Evolutionary conservation across 2,329 filamentous ascomycete genomes (phyloP).

Genomic region (Fonsecaea monophora): DNA sequence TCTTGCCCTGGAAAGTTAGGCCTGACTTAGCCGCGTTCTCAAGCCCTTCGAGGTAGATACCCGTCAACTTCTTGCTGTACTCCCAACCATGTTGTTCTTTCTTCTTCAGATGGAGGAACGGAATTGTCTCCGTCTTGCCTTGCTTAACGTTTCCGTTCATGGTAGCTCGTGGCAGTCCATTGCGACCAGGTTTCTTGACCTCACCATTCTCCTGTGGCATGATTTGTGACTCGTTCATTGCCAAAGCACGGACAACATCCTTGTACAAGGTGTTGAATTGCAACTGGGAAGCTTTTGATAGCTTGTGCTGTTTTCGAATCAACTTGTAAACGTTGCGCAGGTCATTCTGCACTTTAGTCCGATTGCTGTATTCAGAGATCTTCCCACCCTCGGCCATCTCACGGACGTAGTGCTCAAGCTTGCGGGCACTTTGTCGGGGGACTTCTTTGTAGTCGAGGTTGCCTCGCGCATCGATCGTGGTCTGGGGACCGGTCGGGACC

Average conservation of each 20-base stretch:
- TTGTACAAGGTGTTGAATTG: constrained; percentile 96
- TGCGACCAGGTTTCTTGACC: constrained; percentile 62
- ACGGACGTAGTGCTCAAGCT: constrained; percentile 96
- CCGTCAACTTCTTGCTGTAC: constrained; percentile 98
- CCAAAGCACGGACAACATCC: constrained; percentile 89
- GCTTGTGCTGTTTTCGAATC: constrained; percentile 97
- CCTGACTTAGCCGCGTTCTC: constrained; percentile 87
- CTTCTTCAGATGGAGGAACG: constrained; percentile 95
- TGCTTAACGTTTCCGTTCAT: constrained; percentile 67
- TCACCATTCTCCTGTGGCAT: constrained; percentile 81
- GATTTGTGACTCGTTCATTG: constrained; percentile 98
- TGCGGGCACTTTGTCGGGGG: constrained; percentile 85
- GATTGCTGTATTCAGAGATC: constrained; percentile 97
- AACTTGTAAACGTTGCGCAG: constrained; percentile 95
- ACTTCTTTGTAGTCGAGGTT: constrained; percentile 92
- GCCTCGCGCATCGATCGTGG: constrained; percentile 88
- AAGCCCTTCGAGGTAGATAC: constrained; percentile 87
- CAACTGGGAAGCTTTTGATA: constrained; percentile 93
- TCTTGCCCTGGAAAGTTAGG: constrained; percentile 91
- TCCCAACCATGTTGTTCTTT: constrained; percentile 95
- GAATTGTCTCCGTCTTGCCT: constrained; percentile 95
- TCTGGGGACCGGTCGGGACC: constrained; percentile 87
- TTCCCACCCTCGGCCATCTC: constrained; percentile 99
- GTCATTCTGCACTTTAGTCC: constrained; percentile 97
- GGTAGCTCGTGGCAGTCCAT: constrained; percentile 53